Evolutionary conservation across 805 yeast genomes (phyloP).

Genomic region (Helenozyma baotianmanensis): DNA sequence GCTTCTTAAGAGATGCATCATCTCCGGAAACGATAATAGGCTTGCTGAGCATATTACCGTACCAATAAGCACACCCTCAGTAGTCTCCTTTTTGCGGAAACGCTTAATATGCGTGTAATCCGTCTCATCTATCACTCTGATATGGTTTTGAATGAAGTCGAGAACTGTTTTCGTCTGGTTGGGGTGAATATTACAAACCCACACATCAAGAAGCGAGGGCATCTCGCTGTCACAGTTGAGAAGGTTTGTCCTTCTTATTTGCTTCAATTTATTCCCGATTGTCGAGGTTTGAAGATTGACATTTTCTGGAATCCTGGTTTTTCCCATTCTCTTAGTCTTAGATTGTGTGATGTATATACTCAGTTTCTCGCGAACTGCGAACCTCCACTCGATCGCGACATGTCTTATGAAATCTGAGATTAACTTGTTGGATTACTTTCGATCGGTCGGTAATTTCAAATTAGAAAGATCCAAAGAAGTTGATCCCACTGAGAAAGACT

Average conservation of each 20-base stretch:
- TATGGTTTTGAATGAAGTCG: conserved; percentile 21
- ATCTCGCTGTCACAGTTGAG: conserved; percentile 10
- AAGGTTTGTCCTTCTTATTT: conserved; percentile 31
- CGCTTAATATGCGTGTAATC: conserved; percentile 49
- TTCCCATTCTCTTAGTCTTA: conserved; percentile 10
- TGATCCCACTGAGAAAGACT: too few species aligned
- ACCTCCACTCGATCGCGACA: neutral
- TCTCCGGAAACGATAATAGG: conserved; percentile 21
- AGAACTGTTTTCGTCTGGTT: conserved; percentile 25
- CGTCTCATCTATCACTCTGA: conserved; percentile 23
- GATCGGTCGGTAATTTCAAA: too few species aligned
- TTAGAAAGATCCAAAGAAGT: too few species aligned
- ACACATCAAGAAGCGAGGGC: conserved; percentile 34
- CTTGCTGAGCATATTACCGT: conserved; percentile 47
- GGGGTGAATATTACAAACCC: conserved; percentile 47
- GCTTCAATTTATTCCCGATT: conserved; percentile 42
- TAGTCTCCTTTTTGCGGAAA: conserved; percentile 33
- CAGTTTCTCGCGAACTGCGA: too few species aligned
- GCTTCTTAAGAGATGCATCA: conserved; percentile 17
- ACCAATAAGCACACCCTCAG: conserved; percentile 17
- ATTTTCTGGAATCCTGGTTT: conserved; percentile 11
- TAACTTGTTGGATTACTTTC: too few species aligned
- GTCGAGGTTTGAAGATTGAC: conserved; percentile 47
- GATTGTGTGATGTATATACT: neutral
- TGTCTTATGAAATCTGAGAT: too few species aligned